Conservation (phyloP, 202 grass and related monocot species). For the Miscanthus sacchariflorus region DNA sequence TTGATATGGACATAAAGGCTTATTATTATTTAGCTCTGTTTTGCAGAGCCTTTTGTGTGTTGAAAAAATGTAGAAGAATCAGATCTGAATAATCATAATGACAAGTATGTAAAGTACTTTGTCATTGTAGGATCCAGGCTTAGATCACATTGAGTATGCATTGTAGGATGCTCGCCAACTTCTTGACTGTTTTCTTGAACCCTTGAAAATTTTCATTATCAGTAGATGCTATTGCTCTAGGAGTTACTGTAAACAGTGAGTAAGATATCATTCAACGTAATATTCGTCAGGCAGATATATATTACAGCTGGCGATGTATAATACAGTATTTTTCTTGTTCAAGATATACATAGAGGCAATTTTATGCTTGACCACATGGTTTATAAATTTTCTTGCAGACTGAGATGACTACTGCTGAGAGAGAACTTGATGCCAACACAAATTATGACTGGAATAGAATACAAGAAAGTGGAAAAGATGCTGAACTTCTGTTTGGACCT, state of each 20-base stretch:
- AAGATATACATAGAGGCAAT: neutral
- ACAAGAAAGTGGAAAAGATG: conserved; percentile 94
- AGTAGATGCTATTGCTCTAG: neutral
- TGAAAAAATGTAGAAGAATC: neutral
- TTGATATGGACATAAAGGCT: neutral
- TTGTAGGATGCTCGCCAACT: neutral
- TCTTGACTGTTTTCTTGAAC: neutral
- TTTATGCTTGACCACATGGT: conserved; percentile 7
- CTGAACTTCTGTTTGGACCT: conserved; percentile 82
- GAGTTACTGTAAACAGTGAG: conserved; percentile 18
- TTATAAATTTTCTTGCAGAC: conserved; percentile 65
- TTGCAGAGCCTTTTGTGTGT: neutral
- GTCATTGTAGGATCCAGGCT: neutral
- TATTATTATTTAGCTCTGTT: conserved; percentile 14
- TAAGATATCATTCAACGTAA: neutral
- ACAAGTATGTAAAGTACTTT: neutral
- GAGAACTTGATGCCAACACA: conserved; percentile 96
- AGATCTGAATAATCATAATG: neutral
- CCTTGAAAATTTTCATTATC: neutral
- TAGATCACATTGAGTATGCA: conserved; percentile 7
- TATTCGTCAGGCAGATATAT: neutral
- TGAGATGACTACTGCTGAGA: conserved; percentile 99
- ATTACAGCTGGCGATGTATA: neutral
- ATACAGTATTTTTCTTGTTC: neutral
- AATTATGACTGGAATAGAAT: conserved; percentile 99